Evolutionary conservation across 2,329 filamentous ascomycete species (phyloP).

Genomic region (Botrytis sinoallii): DNA sequence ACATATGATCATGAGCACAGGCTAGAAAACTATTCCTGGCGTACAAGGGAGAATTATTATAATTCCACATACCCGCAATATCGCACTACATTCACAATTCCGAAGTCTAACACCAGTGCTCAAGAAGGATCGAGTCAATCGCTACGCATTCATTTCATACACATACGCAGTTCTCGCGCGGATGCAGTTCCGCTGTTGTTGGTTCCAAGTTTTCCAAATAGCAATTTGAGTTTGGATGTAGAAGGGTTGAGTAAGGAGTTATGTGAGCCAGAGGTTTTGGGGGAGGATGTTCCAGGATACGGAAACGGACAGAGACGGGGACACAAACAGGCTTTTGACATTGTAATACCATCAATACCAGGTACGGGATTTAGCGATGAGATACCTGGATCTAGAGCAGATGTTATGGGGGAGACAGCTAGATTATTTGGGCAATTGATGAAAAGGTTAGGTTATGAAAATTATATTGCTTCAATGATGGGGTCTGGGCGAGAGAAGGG

Average conservation of each 20-base stretch:
- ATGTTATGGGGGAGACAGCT: constrained; percentile 51
- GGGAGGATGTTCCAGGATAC: not conserved
- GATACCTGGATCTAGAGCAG: constrained; percentile 39
- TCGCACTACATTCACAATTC: constrained; percentile 44
- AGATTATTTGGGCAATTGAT: constrained; percentile 58
- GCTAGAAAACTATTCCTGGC: constrained; percentile 66
- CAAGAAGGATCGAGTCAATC: constrained; percentile 30
- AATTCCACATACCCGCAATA: constrained; percentile 62
- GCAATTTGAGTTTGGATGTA: constrained; percentile 53
- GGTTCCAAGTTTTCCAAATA: constrained; percentile 63
- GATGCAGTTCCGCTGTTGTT: constrained; percentile 62
- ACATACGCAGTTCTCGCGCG: constrained; percentile 51
- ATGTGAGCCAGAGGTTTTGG: constrained; percentile 2
- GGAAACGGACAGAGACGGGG: not conserved
- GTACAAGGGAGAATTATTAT: constrained; percentile 54
- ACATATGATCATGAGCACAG: constrained; percentile 39
- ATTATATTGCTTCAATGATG: constrained; percentile 56
- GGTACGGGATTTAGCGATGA: constrained; percentile 67
- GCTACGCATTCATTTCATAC: constrained; percentile 62
- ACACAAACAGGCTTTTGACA: constrained; percentile 54
- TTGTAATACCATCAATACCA: constrained; percentile 64
- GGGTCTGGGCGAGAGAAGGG: constrained; percentile 47
- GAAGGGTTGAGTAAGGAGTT: constrained; percentile 1
- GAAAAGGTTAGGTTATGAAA: constrained; percentile 55
- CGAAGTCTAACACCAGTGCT: not conserved